Evolutionary conservation across 169 alveolate genomes (phyloP), one percentile per base, ranked within the genome.

Genomic region (Fabrea salina): DNA sequence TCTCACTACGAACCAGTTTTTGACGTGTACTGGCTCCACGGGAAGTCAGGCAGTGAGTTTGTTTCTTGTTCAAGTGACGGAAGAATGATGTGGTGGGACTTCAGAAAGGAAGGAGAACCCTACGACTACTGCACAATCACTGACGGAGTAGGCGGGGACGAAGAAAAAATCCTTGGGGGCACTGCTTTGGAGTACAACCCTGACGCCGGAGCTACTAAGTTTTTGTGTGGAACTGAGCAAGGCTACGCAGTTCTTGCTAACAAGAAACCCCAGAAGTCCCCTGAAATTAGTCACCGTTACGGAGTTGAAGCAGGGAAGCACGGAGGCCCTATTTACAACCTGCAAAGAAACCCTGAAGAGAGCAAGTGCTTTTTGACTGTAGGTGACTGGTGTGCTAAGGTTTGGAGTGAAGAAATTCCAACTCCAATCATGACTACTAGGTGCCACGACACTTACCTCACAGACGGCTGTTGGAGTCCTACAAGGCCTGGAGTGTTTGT

Each of bases 381-480:
- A 27, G 98, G 98, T 32, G 99, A 97, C 83, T 97, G 98, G 98
- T 86, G 96, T 50, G 97, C 97, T 25, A 95, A 93, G 87, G 92
- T 96, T 35, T 90, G 98, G 96, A 83, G 88, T 75, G 98, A 97
- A 78, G 99, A 95, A 79, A 93, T 93, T 51, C 93, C 92, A 85
- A 93, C 98, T n/a, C 99, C 99, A 6, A 93, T 97, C 66, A 93
- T 92, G 85, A 91, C 91, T 50, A 89, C 97, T 54, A 94, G 94
- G 59, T 96, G 95, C 71, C 96, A 95, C 85, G 89, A 94, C 33
- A 86, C 97, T 56, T 87, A 95, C 90, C 79, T 90, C 71, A 89
- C 97, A 41, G 95, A 91, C 81, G 97, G 98, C 25, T 91, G 95
- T 86, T 96, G 98, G 98, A 87, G 96, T 25, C 98, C 97, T 2